Evolutionary conservation across 2,329 filamentous ascomycete species (phyloP).

Genomic region (Cladophialophora exuberans): DNA sequence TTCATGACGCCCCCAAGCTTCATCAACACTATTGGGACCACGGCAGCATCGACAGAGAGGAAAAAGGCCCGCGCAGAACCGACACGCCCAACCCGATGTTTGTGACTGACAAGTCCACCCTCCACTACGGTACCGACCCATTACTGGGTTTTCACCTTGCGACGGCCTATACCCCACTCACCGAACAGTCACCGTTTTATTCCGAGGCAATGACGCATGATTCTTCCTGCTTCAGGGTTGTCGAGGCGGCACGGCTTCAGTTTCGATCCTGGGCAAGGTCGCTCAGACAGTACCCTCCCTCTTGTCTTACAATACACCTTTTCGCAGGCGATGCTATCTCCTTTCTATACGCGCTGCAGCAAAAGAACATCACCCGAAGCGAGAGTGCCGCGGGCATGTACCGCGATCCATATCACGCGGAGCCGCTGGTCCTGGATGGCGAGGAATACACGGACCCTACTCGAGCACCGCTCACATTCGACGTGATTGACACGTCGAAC

Average conservation of each 20-base stretch:
- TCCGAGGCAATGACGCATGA: slow-evolving; percentile 19
- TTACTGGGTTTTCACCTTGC: slow-evolving; percentile 62
- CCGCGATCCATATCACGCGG: slow-evolving; percentile 45
- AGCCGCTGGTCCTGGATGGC: slow-evolving; percentile 48
- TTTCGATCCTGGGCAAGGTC: slow-evolving; percentile 33
- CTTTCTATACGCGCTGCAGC: slow-evolving; percentile 58
- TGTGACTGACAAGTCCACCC: slow-evolving; percentile 37
- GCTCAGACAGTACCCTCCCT: slow-evolving; percentile 23
- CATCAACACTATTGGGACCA: slow-evolving; percentile 4
- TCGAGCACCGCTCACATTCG: slow-evolving; percentile 51
- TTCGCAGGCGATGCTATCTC: slow-evolving; percentile 54
- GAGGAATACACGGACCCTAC: slow-evolving; percentile 44
- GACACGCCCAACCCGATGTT: slow-evolving; percentile 50
- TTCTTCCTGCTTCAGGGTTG: slow-evolving; percentile 4
- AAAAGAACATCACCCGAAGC: slow-evolving; percentile 37
- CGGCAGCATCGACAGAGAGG: neutral
- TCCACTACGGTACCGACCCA: slow-evolving; percentile 58
- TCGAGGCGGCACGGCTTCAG: slow-evolving; percentile 18
- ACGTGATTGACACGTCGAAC: slow-evolving; percentile 61
- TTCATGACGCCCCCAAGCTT: slow-evolving; percentile 1
- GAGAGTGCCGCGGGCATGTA: slow-evolving; percentile 46
- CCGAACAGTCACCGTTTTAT: slow-evolving; percentile 45
- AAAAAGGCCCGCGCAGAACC: neutral
- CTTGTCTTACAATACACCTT: slow-evolving; percentile 50
- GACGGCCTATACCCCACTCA: slow-evolving; percentile 46